Base-by-base conservation (phyloP, 352 stramenopile genomes). In the Globisporangium nodosum region DNA sequence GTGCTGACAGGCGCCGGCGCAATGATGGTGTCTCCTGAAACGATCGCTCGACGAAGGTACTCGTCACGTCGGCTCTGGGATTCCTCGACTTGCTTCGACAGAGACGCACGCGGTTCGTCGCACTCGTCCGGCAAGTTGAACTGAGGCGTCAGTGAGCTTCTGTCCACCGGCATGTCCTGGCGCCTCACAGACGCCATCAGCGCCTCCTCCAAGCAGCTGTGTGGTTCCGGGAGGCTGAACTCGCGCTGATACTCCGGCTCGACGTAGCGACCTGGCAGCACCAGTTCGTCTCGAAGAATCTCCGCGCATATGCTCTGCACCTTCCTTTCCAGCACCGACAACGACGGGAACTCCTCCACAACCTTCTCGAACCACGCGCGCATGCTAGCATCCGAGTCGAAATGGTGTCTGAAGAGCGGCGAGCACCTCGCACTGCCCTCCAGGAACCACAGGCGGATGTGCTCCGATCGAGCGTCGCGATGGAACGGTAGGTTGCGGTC, bases 401-500 rank as follows among this genome's bases (percentile, higher is more conserved):
- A 88, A 21, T 75, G 61, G 49, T 88, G 73, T 13, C 80, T 75
- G 61, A 86, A 92, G 24, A 91, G 57, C 18, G 82, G 76, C 20
- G 68, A 61, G 42, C 87, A 78, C 9, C 58, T 74, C 24, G 69
- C 54, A 8, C 70, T 78, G 21, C 85, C 85, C 18, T 92, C 84
- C 27, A 92, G 24, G 56, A 94, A 92, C 30, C 88, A 76, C 15
- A 70, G 51, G 11, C 81, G 81, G 50, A 94, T 88, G 56, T 94
- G 81, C 42, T 76, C 67, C 30, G 85, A 70, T 27, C 80, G 85
- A 18, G 85, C 80, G 18, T 77, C 71, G 11, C 79, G 76, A 49
- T 91, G 78, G 65, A 94, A 89, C 31, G 82, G 85, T 57, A 94
- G 64, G 48, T 80, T 69, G 51, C 82, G 81, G 56, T 92, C 85